Evolutionary conservation across 129 eudicot species (phyloP).

Genomic region (Artemisia annua): DNA sequence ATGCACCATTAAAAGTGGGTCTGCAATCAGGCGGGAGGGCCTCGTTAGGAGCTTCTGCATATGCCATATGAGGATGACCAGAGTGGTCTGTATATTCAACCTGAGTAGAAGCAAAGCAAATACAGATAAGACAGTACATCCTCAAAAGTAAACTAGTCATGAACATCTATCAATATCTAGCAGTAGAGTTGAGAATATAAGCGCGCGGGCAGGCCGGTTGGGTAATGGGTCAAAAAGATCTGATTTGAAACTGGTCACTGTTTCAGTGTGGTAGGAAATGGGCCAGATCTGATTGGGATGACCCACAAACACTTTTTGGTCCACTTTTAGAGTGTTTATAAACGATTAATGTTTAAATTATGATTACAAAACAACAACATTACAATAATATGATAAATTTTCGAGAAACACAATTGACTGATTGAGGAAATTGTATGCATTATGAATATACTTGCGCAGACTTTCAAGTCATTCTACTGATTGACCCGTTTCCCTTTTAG

Average conservation of each 20-base stretch:
- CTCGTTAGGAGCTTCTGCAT: constrained; percentile 94
- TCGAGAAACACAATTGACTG: too few species aligned
- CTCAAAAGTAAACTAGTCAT: too few species aligned
- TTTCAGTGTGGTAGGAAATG: background rate
- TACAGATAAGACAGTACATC: constrained; percentile 4
- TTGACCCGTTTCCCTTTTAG: background rate
- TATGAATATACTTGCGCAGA: background rate
- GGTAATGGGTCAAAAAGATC: background rate
- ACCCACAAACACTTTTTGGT: constrained; percentile 10
- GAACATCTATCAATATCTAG: background rate
- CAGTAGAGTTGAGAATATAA: background rate
- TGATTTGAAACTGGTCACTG: background rate
- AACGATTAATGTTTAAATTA: constrained; percentile 28
- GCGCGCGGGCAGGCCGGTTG: constrained; percentile 25
- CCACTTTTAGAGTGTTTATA: background rate
- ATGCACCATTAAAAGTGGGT: constrained; percentile 81
- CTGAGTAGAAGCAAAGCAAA: constrained; percentile 40
- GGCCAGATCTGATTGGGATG: background rate
- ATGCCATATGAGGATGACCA: constrained; percentile 69
- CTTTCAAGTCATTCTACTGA: too few species aligned
- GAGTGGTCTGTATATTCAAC: constrained; percentile 90
- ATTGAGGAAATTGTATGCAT: background rate
- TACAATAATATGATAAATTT: too few species aligned
- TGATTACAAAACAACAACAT: background rate
- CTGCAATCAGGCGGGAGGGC: constrained; percentile 92